phyloP scores from a whole-genome alignment of 2,329 filamentous ascomycete genomes.

The Aspergillus terreus region DNA sequence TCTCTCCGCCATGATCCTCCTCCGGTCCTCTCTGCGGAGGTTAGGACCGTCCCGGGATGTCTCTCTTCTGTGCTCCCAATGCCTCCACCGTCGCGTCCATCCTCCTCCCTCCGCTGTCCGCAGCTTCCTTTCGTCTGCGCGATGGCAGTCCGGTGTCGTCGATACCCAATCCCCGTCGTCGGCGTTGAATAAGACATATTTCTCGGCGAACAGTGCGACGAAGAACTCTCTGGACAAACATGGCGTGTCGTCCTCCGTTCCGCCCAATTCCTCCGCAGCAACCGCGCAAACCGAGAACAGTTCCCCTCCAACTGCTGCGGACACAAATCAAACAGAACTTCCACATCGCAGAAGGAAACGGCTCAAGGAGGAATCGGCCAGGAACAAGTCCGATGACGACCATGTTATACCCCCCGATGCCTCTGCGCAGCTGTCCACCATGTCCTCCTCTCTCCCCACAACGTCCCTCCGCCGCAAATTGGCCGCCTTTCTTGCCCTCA shows the following conservation, averaged over 20 bases:
- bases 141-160: conserved; percentile 26
- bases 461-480: conserved; percentile 62
- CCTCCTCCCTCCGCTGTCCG: conserved; percentile 20
- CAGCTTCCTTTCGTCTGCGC: conserved; percentile 29
- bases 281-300: conserved; percentile 13
- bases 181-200: conserved; percentile 36
- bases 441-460: conserved; percentile 55
- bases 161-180: conserved; percentile 23
- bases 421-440: conserved; percentile 56
- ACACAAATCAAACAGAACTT: conserved; percentile 27
- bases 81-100: conserved; percentile 23
- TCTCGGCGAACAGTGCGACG: conserved; percentile 32
- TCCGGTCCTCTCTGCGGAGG: conserved; percentile 35
- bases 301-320: conserved; percentile 17
- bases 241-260: conserved; percentile 24
- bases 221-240: conserved; percentile 17
- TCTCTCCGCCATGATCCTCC: conserved; percentile 32
- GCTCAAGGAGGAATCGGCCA: conserved; percentile 31
- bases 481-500: conserved; percentile 80
- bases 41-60: conserved; percentile 28
- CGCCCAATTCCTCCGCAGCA: conserved; percentile 19
- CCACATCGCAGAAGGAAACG: conserved; percentile 43
- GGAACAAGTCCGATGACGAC: conserved; percentile 21
- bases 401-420: conserved; percentile 54
- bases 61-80: conserved; percentile 31